Conservation (phyloP, 805 yeast species). For the Kodamaea jinghongensis region DNA sequence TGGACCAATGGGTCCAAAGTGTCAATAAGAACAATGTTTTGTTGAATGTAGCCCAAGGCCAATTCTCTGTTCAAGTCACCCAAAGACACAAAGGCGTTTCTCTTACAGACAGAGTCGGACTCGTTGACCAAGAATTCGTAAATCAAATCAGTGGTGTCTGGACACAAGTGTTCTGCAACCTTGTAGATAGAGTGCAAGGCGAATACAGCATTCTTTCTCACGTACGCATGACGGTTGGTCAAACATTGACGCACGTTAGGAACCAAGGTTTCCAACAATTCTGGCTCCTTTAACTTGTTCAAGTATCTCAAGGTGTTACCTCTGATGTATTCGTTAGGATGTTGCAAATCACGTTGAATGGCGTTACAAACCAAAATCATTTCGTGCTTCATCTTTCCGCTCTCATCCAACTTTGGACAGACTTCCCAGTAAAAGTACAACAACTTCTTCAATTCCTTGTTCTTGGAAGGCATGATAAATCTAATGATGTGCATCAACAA, state of each 20-base stretch:
- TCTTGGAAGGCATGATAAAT: constrained; percentile 93
- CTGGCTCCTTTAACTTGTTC: constrained; percentile 88
- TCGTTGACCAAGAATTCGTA: constrained; percentile 72
- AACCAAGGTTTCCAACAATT: constrained; percentile 89
- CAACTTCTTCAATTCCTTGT: constrained; percentile 87
- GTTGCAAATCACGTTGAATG: constrained; percentile 94
- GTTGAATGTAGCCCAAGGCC: constrained; percentile 79
- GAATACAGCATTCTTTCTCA: constrained; percentile 93
- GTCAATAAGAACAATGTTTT: constrained; percentile 57
- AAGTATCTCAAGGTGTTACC: constrained; percentile 93
- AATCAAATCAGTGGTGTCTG: constrained; percentile 91
- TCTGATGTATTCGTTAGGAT: constrained; percentile 94
- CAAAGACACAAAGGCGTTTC: constrained; percentile 91
- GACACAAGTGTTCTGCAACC: constrained; percentile 82
- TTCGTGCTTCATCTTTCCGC: constrained; percentile 94
- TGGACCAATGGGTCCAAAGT: constrained; percentile 80
- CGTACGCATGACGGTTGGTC: constrained; percentile 96
- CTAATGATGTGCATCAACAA: constrained; percentile 95
- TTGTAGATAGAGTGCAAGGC: constrained; percentile 80
- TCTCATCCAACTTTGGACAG: constrained; percentile 83
- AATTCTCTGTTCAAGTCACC: constrained; percentile 79
- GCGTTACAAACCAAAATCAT: constrained; percentile 99
- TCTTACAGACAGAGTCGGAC: constrained; percentile 88
- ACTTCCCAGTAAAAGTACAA: constrained; percentile 97
- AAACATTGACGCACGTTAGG: constrained; percentile 89